A percentile compares a stretch with the other conserved stretches of the same genome.
These are phyloP conservation scores for Penicillium alfredii DNA, from an alignment of 495 filamentous ascomycete species.

Conservation along the genomic window DNA sequence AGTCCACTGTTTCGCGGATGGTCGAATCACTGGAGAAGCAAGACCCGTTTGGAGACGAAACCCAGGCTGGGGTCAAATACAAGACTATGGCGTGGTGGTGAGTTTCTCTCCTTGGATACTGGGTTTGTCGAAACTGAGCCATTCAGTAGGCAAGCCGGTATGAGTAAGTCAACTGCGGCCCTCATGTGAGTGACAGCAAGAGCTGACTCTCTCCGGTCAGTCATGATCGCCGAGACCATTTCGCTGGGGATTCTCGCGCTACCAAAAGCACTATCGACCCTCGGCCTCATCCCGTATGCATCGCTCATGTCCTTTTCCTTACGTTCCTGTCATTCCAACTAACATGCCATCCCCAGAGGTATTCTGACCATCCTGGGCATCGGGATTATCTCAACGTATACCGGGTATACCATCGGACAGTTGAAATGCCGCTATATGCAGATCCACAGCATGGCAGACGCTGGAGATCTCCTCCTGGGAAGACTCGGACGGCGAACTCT, in stretches of 20 bases:
- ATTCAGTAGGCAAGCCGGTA: conserved; percentile 29
- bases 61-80: conserved; percentile 24
- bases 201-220: conserved; percentile 18
- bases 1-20: not conserved
- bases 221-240: conserved; percentile 62
- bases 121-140: not conserved
- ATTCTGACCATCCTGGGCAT: conserved; percentile 52
- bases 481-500: conserved; percentile 51
- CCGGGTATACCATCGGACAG: conserved; percentile 62
- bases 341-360: conserved; percentile 34
- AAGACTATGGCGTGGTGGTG: conserved; percentile 36
- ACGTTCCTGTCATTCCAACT: conserved; percentile 44
- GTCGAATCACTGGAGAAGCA: conserved; percentile 2
- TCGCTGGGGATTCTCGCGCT: conserved; percentile 57
- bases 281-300: conserved; percentile 51
- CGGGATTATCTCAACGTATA: conserved; percentile 64
- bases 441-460: conserved; percentile 62
- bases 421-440: conserved; percentile 59
- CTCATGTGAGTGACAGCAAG: too few species aligned
- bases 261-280: conserved; percentile 48
- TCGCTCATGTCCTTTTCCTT: conserved; percentile 50
- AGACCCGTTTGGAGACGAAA: conserved; percentile 33
- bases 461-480: conserved; percentile 55
- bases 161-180: conserved; percentile 24
- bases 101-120: conserved; percentile 6